Base-by-base conservation (phyloP, 768 basidiomycete genomes). In the Trametes sanguinea region DNA sequence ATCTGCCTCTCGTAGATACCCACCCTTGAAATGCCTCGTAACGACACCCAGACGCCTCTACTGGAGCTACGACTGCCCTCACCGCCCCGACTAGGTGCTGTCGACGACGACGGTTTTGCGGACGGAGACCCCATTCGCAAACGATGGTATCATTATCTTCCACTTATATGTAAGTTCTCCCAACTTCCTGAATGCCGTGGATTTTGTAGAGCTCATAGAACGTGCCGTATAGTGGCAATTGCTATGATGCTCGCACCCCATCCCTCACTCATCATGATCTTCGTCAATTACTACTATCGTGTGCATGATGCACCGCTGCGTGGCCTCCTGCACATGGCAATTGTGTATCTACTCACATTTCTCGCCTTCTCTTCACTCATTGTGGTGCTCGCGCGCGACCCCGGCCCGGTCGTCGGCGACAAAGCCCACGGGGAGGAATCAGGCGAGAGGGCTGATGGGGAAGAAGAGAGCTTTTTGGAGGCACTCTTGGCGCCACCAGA, bases 351-450 rank as follows among this genome's bases (percentile, higher is more conserved):
- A 47, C 79, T 94, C 42, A 84, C 85, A 1, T 87, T 93, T 70
- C 74, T 89, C 71, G 81, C 84, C 13, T 82, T 89, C 68, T 85
- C 84, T 6, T 90, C 91, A 14, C 83, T 94, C 65, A 85, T 90
- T 53, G 80, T 89, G 44, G 87, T 88, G 64, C 76, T 90, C 43
- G 82, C 77, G 32, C 83, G 92, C 61, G 89, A 94, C 72, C 92
- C 92, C 11, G 92, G 92, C 0, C 84, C 85, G 5, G 81, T 87
- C 29, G 59, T 69, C 2, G 37, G 53, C 9, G 64, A 60, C 46
- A 64, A 64, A 50, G 32, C 48, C 7, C 59, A 52, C 9, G 63
- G 63, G 1, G 61, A 68, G 22, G 71, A 71, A 46, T 32, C 53
- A n/a, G 61, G 58, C 40, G 66, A 67, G 6, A 4, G 39, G 2